Evolutionary conservation across 805 yeast genomes (phyloP), one percentile per base, ranked within the genome.

Genomic region (Metschnikowia picachoensis): DNA sequence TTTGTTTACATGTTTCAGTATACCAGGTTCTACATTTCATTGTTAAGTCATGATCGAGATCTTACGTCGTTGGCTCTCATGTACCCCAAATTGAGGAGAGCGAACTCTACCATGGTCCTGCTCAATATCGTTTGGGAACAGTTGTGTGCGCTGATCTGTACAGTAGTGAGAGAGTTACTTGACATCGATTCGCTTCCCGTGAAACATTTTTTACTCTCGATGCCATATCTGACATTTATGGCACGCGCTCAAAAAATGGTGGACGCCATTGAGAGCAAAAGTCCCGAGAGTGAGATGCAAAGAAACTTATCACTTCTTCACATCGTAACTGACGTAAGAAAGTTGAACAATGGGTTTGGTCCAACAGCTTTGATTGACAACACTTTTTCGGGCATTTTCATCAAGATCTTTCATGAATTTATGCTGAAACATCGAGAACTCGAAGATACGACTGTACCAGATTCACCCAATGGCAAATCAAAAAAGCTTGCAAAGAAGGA

Each of bases 341-440:
- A 84, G 48, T 73, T 85, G 65, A 87, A 89, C 49, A 86, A 84
- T 60, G 95, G 95, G 0, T 83, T 83, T 61, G 92, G 90, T 0
- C 81, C 94, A 3, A 85, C 94, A 0, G 80, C 88, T 0, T 62
- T 77, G 32, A 77, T 86, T 44, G 96, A 87, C 61, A 94, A 87
- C 51, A 77, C 87, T 0, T 79, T 79, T 49, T 81, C 82, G 31
- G 76, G 83, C 8, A 60, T 85, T 0, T 88, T 74, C 56, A 63
- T 87, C 57, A 70, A 68, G 44, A 59, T 85, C 8, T 84, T 69
- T 51, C 36, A 42, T 9, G 47, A 43, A 14, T 11, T 14, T 13
- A 20, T 28, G 20, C 13, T 27, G 31, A 38, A 28, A 12, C 30
- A 29, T 31, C 11, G 20, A 6, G 41, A 31, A 8, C 31, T 44